Percentiles rank a stretch among this genome's conserved stretches.
These are phyloP conservation scores for Bisporella sp. DNA, from an alignment of 2,329 filamentous ascomycete species.

Conservation along the genomic window DNA sequence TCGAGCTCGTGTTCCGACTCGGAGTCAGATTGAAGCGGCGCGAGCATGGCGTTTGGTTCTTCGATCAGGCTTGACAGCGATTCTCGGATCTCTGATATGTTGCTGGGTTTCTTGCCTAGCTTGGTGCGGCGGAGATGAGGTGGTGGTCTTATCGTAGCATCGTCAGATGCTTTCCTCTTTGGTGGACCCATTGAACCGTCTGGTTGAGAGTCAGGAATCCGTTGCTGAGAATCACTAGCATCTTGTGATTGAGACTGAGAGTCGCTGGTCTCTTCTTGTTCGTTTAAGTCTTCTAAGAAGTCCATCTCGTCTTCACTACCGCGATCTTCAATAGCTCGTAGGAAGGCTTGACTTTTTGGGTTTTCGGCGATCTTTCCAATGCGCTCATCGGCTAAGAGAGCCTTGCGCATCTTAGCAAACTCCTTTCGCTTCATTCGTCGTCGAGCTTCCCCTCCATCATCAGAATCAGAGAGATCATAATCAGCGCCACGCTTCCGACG, in stretches of 20 bases:
- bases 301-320: constrained; percentile 71
- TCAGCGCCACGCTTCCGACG: constrained; percentile 76
- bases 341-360: constrained; percentile 82
- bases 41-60: constrained; percentile 43
- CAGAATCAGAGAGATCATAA: constrained; percentile 82
- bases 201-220: constrained; percentile 46
- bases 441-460: constrained; percentile 74
- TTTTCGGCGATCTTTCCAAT: constrained; percentile 86
- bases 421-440: constrained; percentile 78
- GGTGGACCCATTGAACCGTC: constrained; percentile 20
- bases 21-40: constrained; percentile 44
- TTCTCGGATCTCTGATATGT: constrained; percentile 73
- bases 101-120: constrained; percentile 59
- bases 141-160: constrained; percentile 43
- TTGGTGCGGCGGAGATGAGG: constrained; percentile 57
- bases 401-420: constrained; percentile 86
- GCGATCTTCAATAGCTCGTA: constrained; percentile 81
- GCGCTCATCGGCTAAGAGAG: constrained; percentile 80
- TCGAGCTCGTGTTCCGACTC: constrained; percentile 46
- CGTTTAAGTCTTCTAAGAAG: constrained; percentile 53
- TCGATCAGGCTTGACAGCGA: constrained; percentile 81
- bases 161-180: constrained; percentile 34
- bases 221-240: constrained; percentile 21
- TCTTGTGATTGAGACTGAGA: constrained; percentile 30
- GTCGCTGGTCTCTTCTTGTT: constrained; percentile 32